phyloP scores from a whole-genome alignment of 331 rosid genomes.

The Prunus yedoensis region DNA sequence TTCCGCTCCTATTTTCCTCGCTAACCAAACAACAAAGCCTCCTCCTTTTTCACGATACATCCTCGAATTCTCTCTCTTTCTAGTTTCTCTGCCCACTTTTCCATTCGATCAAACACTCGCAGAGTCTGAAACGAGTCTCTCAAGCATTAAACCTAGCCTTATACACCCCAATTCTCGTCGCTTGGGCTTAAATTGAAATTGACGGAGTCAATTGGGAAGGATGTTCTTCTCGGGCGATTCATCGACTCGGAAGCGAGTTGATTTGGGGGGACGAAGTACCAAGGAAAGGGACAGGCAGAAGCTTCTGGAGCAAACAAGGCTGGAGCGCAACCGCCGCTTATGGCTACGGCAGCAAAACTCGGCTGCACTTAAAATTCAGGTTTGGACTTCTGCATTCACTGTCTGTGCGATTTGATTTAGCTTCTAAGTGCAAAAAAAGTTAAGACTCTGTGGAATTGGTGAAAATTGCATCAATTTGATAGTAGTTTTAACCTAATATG shows the following conservation, averaged over 20 bases:
- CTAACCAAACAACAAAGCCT: conserved; percentile 16
- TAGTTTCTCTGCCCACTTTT: conserved; percentile 5
- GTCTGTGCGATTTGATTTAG: not conserved
- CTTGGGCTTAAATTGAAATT: conserved; percentile 38
- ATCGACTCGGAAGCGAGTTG: conserved; percentile 92
- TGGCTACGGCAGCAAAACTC: conserved; percentile 71
- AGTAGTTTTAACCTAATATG: not conserved
- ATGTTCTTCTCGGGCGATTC: conserved; percentile 98
- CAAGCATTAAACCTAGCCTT: not conserved
- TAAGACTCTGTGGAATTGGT: not conserved
- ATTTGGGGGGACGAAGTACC: conserved; percentile 92
- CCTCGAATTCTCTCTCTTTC: not conserved
- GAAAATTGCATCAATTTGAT: not conserved
- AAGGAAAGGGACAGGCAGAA: conserved; percentile 92
- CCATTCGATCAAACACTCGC: conserved; percentile 15
- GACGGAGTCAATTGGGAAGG: conserved; percentile 18
- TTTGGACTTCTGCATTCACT: conserved; percentile 19
- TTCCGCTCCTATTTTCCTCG: not conserved
- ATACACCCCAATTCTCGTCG: not conserved
- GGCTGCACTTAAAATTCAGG: conserved; percentile 84
- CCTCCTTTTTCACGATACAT: not conserved
- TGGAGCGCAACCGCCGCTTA: conserved; percentile 76
- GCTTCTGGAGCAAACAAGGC: conserved; percentile 84
- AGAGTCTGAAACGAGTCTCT: not conserved
- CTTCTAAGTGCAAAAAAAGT: not conserved